These are phyloP conservation scores for Pittosporum tobira DNA, from an alignment of 129 eudicot genomes.

Conservation along the genomic window DNA sequence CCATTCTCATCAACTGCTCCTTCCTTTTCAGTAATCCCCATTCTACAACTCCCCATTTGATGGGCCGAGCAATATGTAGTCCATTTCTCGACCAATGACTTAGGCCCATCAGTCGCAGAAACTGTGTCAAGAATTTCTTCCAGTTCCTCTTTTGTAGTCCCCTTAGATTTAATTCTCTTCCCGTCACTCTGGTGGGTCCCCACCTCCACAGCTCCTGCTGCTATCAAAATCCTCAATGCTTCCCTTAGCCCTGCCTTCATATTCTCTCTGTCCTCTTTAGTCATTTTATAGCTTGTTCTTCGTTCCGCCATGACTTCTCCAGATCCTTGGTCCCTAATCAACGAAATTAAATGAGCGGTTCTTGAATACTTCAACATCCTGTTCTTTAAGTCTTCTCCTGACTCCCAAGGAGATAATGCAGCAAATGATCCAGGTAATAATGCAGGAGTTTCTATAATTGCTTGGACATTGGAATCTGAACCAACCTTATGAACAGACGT, in stretches of 20 bases:
- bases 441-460: slow-evolving; percentile 58
- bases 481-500: slow-evolving; percentile 53
- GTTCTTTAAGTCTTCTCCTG: slow-evolving; percentile 50
- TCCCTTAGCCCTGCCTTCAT: slow-evolving; percentile 45
- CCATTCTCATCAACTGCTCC: slow-evolving; percentile 88
- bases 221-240: slow-evolving; percentile 57
- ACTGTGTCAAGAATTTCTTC: slow-evolving; percentile 61
- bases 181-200: slow-evolving; percentile 79
- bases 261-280: slow-evolving; percentile 35
- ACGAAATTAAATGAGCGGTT: slow-evolving; percentile 59
- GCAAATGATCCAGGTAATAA: slow-evolving; percentile 68
- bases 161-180: slow-evolving; percentile 45
- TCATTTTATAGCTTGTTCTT: slow-evolving; percentile 32
- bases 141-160: slow-evolving; percentile 32
- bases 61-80: slow-evolving; percentile 72
- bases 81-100: slow-evolving; percentile 46
- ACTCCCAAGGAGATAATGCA: slow-evolving; percentile 56
- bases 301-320: slow-evolving; percentile 56
- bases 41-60: slow-evolving; percentile 94
- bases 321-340: slow-evolving; percentile 59
- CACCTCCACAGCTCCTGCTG: slow-evolving; percentile 86
- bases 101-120: slow-evolving; percentile 50
- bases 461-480: slow-evolving; percentile 24
- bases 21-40: slow-evolving; percentile 53
- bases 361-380: slow-evolving; percentile 51